phyloP scores from a whole-genome alignment of 2,329 filamentous ascomycete species.

The Trichoderma koningii region DNA sequence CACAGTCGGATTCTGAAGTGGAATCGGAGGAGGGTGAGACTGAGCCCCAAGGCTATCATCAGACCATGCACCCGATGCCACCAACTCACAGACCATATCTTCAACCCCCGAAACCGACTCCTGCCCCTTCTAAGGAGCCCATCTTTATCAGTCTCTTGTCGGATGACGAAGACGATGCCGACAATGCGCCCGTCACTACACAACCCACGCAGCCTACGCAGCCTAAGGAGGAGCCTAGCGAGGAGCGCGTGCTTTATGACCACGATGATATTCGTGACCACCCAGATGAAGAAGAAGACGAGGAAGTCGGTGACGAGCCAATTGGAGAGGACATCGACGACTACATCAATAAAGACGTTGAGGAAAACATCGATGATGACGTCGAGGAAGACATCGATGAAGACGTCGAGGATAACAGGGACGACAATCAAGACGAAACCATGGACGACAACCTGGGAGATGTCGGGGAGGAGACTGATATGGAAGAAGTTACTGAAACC shows the following conservation, averaged over 20 bases:
- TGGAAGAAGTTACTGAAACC: neutral
- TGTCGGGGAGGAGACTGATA: neutral
- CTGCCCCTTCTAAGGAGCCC: conserved; percentile 37
- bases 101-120: conserved; percentile 21
- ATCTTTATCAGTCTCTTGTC: conserved; percentile 52
- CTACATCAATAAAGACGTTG: neutral
- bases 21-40: conserved; percentile 37
- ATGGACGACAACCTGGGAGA: conserved; percentile 7
- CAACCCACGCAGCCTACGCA: neutral
- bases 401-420: neutral
- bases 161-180: conserved; percentile 49
- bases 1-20: conserved; percentile 35
- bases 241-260: neutral
- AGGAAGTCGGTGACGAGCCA: conserved; percentile 6
- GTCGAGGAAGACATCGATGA: conserved; percentile 10
- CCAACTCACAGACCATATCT: neutral
- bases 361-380: conserved; percentile 13
- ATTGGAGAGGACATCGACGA: conserved; percentile 9
- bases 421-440: neutral
- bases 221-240: conserved; percentile 10
- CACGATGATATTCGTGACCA: neutral
- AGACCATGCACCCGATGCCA: neutral
- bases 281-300: neutral
- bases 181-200: conserved; percentile 28
- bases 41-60: conserved; percentile 19